Evolutionary conservation across 805 yeast species (phyloP), one percentile per base, ranked within the genome.

Genomic region (Starmerella geochares): DNA sequence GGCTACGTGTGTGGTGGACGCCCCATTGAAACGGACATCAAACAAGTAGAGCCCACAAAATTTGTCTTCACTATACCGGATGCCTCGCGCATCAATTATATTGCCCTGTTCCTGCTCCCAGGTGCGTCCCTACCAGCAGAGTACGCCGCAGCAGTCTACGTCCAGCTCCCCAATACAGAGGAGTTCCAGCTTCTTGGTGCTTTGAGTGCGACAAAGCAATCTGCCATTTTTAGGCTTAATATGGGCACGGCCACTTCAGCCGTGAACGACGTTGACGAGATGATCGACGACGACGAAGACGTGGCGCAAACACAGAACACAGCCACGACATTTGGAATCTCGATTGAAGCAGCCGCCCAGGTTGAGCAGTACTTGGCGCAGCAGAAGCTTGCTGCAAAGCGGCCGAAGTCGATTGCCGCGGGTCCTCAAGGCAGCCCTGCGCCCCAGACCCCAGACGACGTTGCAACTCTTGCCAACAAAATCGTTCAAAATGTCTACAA

Each of bases 401-500:
- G 45, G 25, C 50, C 50, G 24, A 49, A 47, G 27, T 21, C 39
- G 2, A 52, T 53, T 14, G 14, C 47, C 6, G 38, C 48, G 13
- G 55, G 66, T 5, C 63, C 55, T 37, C 58, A 70, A 0, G 58
- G 70, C 4, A 51, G 65, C 4, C 62, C 71, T 24, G 72, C 79
- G 3, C 46, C 37, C 4, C 37, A 28, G 13, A 31, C 4, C 19
- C 28, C 36, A 2, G 57, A 63, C 9, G 64, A 70, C 21, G 73
- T 79, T 1, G 83, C 86, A 1, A 67, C 68, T 0, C 65, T 90
- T 50, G 96, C 96, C 1, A 85, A 83, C 54, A 85, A 84, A 62
- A 86, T 92, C 50, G 94, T 92, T 19, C 80, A 80, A 33, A 86
- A 92, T 65, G 96, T 96, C 1, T 92, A 90, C 67, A 88, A 92